Conservation (phyloP, 2,329 filamentous ascomycete genomes). For the Trichoderma harzianum region DNA sequence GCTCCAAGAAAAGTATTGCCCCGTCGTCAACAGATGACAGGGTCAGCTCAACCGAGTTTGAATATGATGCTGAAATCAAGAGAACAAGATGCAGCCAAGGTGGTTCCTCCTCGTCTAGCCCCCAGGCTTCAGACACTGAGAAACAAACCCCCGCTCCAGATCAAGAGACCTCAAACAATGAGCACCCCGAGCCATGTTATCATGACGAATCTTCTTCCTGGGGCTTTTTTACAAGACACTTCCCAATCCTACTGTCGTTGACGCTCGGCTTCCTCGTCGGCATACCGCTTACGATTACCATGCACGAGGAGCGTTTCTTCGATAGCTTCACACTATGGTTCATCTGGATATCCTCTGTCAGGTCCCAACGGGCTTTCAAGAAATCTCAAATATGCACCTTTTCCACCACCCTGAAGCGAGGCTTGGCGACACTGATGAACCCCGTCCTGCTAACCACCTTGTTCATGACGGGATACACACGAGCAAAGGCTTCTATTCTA, state of each 20-base stretch:
- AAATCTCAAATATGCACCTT: background rate
- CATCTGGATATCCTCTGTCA: constrained; percentile 45
- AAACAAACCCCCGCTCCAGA: background rate
- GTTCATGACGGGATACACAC: constrained; percentile 42
- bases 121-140: background rate
- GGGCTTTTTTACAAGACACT: constrained; percentile 17
- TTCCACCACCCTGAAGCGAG: constrained; percentile 25
- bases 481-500: constrained; percentile 36
- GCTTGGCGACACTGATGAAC: constrained; percentile 43
- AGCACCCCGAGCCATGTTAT: background rate
- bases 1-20: background rate
- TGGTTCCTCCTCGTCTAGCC: background rate
- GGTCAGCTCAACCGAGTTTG: background rate
- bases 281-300: constrained; percentile 37
- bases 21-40: background rate
- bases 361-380: constrained; percentile 38
- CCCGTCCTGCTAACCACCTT: constrained; percentile 48
- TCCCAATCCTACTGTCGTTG: constrained; percentile 32
- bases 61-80: background rate
- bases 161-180: background rate
- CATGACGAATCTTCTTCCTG: constrained; percentile 10
- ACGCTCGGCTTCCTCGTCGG: constrained; percentile 37
- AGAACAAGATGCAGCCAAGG: background rate
- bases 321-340: constrained; percentile 48
- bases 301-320: constrained; percentile 38